Evolutionary conservation across 1,284 basidiomycete genomes (phyloP).

Genomic region (Naganishia albida): DNA sequence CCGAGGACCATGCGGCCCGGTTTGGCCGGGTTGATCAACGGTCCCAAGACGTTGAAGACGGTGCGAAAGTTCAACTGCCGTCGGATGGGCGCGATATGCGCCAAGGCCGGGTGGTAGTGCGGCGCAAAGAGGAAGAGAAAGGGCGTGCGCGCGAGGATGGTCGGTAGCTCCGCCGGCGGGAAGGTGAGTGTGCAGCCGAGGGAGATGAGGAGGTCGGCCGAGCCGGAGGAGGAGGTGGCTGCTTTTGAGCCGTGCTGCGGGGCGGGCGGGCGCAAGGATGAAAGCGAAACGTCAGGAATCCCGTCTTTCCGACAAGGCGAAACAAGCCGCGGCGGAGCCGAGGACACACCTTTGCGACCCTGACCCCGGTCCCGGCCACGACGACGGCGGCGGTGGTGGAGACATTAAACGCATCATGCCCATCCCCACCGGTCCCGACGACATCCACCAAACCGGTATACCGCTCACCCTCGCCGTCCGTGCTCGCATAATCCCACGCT

Average conservation of each 20-base stretch:
- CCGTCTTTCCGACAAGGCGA: neutral
- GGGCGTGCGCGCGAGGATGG: conserved; percentile 61
- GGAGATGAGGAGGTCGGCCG: conserved; percentile 86
- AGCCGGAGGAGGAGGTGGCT: conserved; percentile 91
- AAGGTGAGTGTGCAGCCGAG: conserved; percentile 79
- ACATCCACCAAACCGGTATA: conserved; percentile 58
- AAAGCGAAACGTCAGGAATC: too few relatives aligned
- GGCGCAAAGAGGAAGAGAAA: conserved; percentile 94
- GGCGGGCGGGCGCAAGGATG: conserved; percentile 10
- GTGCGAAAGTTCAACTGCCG: conserved; percentile 90
- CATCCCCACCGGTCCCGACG: conserved; percentile 89
- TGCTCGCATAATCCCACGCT: conserved; percentile 51
- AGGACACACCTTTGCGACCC: conserved; percentile 79
- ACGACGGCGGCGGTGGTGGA: conserved; percentile 93
- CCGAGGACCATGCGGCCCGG: conserved; percentile 88
- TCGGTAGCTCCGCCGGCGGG: conserved; percentile 62
- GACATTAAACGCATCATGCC: conserved; percentile 96
- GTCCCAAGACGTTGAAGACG: conserved; percentile 94
- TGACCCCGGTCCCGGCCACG: conserved; percentile 88
- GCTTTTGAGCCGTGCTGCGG: conserved; percentile 85
- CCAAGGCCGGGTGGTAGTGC: conserved; percentile 87
- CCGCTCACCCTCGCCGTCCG: conserved; percentile 50
- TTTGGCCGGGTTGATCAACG: conserved; percentile 86
- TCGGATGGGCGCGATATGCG: conserved; percentile 79
- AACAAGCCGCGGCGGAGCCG: neutral